Percentiles rank a stretch among this genome's conserved stretches.
Conservation (phyloP, 2,329 filamentous ascomycete species). For the Neurospora sp. region DNA sequence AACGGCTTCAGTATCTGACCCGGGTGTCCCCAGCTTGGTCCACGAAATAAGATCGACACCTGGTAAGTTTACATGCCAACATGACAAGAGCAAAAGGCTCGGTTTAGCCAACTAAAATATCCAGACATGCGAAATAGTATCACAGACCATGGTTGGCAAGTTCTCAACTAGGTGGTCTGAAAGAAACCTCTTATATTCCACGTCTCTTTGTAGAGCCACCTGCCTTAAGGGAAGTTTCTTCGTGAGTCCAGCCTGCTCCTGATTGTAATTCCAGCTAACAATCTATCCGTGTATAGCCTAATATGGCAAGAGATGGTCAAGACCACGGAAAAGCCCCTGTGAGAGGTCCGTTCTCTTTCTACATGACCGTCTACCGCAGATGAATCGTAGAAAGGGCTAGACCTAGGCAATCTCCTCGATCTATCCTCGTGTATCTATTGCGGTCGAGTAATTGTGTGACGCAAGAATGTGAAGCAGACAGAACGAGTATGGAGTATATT, state of each 20-base stretch:
- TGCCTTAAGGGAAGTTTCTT: too few relatives aligned
- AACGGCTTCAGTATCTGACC: too few relatives aligned
- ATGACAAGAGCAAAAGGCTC: not conserved
- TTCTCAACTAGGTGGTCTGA: not conserved
- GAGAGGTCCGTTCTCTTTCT: not conserved
- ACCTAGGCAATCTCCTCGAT: not conserved
- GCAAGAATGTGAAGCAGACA: not conserved
- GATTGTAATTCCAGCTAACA: not conserved
- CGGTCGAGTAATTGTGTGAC: not conserved
- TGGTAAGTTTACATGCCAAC: not conserved
- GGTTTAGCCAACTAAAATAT: not conserved
- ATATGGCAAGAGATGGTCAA: not conserved
- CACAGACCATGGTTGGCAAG: not conserved
- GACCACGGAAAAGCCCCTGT: not conserved
- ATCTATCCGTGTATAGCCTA: not conserved
- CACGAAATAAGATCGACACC: not conserved
- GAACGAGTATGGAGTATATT: not conserved
- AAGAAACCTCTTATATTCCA: not conserved
- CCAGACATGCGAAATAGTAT: not conserved
- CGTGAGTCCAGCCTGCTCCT: not conserved
- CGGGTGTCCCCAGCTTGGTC: not conserved
- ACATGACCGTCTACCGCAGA: not conserved
- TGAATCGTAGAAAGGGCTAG: not conserved
- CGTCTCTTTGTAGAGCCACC: too few relatives aligned
- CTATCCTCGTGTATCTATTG: not conserved